These are phyloP conservation scores for Mallotus nudiflorus DNA, from an alignment of 345 rosid species.

Conservation along the genomic window DNA sequence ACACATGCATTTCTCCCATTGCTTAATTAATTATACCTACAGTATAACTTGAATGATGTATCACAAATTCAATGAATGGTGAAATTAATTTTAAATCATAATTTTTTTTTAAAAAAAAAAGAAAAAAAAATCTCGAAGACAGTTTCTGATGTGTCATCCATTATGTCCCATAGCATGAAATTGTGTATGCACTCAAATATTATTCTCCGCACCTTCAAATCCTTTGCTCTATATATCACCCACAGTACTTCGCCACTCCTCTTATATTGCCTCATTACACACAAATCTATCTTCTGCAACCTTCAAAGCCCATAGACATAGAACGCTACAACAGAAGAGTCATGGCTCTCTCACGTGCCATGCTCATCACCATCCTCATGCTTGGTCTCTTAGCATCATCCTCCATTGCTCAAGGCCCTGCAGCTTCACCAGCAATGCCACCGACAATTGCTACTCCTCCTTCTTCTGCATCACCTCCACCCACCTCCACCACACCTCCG, in stretches of 20 bases:
- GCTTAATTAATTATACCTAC: too few relatives aligned
- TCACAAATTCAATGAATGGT: too few relatives aligned
- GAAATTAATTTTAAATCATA: too few relatives aligned
- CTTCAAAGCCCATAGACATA: neutral
- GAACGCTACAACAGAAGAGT: neutral
- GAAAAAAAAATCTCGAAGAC: neutral
- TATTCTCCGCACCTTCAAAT: slow-evolving; percentile 3
- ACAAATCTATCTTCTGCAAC: too few relatives aligned
- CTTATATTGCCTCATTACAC: neutral
- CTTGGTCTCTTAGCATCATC: slow-evolving; percentile 20
- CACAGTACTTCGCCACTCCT: neutral
- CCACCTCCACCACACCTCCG: slow-evolving; percentile 6
- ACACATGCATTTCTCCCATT: too few relatives aligned
- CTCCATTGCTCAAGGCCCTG: slow-evolving; percentile 38
- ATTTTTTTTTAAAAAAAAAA: too few relatives aligned
- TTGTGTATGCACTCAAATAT: slow-evolving; percentile 5
- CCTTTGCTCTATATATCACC: slow-evolving; percentile 33
- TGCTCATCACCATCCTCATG: slow-evolving; percentile 26
- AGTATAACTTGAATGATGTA: too few relatives aligned
- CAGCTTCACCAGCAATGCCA: slow-evolving; percentile 16
- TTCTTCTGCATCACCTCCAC: slow-evolving; percentile 17
- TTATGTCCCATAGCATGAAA: slow-evolving; percentile 6
- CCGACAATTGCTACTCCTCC: too few relatives aligned
- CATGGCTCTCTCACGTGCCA: slow-evolving; percentile 43
- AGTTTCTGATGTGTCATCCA: slow-evolving; percentile 18